Percentiles rank a stretch among this genome's conserved stretches.
phyloP scores from a whole-genome alignment of 768 basidiomycete genomes.

The Macrolepiota fuliginosa region DNA sequence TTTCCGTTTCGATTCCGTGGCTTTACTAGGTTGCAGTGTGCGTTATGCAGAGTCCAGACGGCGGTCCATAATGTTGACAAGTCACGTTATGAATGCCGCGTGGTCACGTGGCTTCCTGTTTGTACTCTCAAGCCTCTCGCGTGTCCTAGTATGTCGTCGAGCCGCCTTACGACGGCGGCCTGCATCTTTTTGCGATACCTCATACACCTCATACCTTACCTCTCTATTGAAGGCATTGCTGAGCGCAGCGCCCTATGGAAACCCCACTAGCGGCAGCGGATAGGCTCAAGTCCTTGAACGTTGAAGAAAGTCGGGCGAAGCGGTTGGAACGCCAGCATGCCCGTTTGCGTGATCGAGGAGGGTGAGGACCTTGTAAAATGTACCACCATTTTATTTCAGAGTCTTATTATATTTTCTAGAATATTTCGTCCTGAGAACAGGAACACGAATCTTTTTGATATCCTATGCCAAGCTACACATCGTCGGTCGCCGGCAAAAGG shows the following conservation, averaged over 20 bases:
- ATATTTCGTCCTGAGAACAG: constrained; percentile 51
- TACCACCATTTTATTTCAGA: neutral
- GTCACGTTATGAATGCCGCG: neutral
- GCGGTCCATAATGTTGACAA: too few relatives aligned
- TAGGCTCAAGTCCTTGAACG: constrained; percentile 21
- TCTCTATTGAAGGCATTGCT: neutral
- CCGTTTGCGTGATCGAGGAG: constrained; percentile 66
- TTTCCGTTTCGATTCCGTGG: too few relatives aligned
- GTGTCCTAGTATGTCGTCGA: neutral
- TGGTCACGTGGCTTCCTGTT: neutral
- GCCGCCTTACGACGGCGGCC: neutral
- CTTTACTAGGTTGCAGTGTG: too few relatives aligned
- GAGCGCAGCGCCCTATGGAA: neutral
- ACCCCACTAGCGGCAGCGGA: neutral
- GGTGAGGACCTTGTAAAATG: constrained; percentile 36
- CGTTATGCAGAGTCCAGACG: too few relatives aligned
- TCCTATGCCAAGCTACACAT: constrained; percentile 29
- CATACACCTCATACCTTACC: neutral
- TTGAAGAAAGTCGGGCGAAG: constrained; percentile 59
- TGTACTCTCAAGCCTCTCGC: neutral
- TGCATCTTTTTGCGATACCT: neutral
- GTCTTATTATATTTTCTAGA: constrained; percentile 23
- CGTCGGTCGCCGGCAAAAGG: constrained; percentile 5
- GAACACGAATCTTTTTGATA: constrained; percentile 45
- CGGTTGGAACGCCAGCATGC: constrained; percentile 63